phyloP scores from a whole-genome alignment of 2,329 filamentous ascomycete species.

The Aspergillus spinulosporus region DNA sequence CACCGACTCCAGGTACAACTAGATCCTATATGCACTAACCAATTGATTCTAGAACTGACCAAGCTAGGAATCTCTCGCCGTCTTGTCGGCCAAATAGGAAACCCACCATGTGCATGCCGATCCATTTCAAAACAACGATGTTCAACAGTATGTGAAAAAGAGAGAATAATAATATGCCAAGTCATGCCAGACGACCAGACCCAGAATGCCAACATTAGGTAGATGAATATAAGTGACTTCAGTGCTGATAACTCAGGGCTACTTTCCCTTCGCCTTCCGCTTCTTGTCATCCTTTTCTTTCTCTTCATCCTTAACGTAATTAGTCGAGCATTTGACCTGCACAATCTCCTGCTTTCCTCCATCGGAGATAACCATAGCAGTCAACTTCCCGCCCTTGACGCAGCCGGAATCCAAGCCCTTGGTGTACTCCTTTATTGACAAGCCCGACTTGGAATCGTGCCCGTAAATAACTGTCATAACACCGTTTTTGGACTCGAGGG shows the following conservation, averaged over 20 bases:
- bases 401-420: constrained; percentile 87
- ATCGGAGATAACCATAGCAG: constrained; percentile 72
- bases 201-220: background rate
- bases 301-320: constrained; percentile 14
- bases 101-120: background rate
- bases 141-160: too few relatives aligned
- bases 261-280: background rate
- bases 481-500: constrained; percentile 27
- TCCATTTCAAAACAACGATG: background rate
- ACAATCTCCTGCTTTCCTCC: constrained; percentile 45
- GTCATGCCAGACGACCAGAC: background rate
- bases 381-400: constrained; percentile 71
- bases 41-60: too few relatives aligned
- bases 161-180: background rate
- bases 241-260: background rate
- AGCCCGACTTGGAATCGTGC: constrained; percentile 74
- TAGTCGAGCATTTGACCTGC: constrained; percentile 45
- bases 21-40: background rate
- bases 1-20: background rate
- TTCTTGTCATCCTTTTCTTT: background rate
- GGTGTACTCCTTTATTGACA: constrained; percentile 67
- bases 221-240: background rate
- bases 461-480: constrained; percentile 78
- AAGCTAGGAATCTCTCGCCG: too few relatives aligned
- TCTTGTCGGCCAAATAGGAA: background rate